A percentile compares a stretch with the other conserved stretches of the same genome.
Evolutionary conservation across 768 basidiomycete genomes (phyloP).

Genomic region (Phanerodontia chrysosporium): DNA sequence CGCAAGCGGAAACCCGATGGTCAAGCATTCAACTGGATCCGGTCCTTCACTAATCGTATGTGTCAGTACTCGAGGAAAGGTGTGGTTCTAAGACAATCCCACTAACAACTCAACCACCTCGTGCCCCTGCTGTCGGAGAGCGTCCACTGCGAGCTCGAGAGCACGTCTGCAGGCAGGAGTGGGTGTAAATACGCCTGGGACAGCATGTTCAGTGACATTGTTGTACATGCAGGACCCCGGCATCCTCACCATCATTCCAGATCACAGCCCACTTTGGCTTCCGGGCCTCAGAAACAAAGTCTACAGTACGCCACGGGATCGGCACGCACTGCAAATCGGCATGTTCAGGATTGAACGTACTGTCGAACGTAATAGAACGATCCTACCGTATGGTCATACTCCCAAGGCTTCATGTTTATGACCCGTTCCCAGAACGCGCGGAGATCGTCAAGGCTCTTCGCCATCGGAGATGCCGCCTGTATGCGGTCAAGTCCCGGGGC

Average conservation of each 20-base stretch:
- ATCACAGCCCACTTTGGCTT: conserved; percentile 39
- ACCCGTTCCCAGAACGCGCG: conserved; percentile 40
- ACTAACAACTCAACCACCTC: conserved; percentile 36
- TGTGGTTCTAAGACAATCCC: neutral
- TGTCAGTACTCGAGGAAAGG: neutral
- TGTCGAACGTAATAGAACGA: neutral
- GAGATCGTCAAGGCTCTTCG: conserved; percentile 38
- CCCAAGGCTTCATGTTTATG: conserved; percentile 37
- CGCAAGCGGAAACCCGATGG: conserved; percentile 26
- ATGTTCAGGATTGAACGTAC: conserved; percentile 3
- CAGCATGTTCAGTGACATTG: neutral
- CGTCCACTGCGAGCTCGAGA: conserved; percentile 29
- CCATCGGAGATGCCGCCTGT: conserved; percentile 35
- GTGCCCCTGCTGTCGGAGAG: conserved; percentile 34
- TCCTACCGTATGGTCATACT: conserved; percentile 39
- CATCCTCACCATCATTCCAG: conserved; percentile 36
- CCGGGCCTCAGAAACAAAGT: conserved; percentile 23
- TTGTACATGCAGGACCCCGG: neutral
- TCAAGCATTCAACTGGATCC: conserved; percentile 23
- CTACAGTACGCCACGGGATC: conserved; percentile 36
- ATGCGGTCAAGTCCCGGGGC: conserved; percentile 37
- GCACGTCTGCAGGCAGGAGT: conserved; percentile 39
- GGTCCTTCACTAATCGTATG: conserved; percentile 22
- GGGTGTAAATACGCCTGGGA: conserved; percentile 32
- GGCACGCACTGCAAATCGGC: conserved; percentile 34